These are phyloP conservation scores for Clathrus columnatus DNA, from an alignment of 768 basidiomycete species.

Conservation along the genomic window DNA sequence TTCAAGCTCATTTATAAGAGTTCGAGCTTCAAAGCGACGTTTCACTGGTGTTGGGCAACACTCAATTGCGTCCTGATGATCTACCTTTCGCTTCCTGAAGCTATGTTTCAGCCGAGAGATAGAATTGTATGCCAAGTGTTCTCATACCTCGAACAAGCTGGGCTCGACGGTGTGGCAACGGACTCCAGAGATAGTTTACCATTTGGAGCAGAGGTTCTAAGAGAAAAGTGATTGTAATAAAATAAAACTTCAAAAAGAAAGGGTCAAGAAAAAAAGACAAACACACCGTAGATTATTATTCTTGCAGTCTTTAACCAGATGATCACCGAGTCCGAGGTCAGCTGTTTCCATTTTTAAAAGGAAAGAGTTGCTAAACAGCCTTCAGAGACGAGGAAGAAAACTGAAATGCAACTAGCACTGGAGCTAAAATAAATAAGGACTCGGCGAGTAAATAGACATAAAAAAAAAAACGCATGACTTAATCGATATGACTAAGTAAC, in stretches of 20 bases:
- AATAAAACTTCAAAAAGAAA: no score
- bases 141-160: neutral
- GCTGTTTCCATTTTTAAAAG: neutral
- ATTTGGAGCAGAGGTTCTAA: no score
- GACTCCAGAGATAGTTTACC: no score
- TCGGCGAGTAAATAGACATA: neutral
- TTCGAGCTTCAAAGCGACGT: neutral
- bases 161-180: no score
- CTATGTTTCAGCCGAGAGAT: no score
- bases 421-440: neutral
- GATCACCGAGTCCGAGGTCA: neutral
- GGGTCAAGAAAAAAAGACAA: no score
- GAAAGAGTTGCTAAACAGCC: neutral
- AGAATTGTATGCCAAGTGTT: neutral
- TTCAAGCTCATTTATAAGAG: neutral
- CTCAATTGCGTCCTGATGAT: conserved; percentile 1
- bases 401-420: neutral
- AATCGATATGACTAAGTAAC: neutral
- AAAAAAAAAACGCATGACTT: neutral
- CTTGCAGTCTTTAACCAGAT: no score
- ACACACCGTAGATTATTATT: no score
- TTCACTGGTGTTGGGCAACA: conserved; percentile 1
- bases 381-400: neutral
- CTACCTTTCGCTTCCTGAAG: conserved; percentile 3
- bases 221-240: no score